Conservation (phyloP, 768 basidiomycete species). For the Cytidiella melzeri region DNA sequence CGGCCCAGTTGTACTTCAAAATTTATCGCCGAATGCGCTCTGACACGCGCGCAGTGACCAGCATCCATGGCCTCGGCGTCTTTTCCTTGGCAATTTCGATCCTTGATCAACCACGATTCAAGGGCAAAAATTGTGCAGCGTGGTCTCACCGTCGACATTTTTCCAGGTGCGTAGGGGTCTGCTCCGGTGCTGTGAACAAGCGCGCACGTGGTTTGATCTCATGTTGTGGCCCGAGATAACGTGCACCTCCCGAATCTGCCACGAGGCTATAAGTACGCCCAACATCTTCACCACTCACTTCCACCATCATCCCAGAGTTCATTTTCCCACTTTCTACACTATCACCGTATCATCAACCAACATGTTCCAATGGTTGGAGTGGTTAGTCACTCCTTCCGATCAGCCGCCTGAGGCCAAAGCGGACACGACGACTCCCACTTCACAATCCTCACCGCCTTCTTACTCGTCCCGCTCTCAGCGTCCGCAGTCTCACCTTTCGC, state of each 20-base stretch:
- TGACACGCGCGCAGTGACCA: too few relatives aligned
- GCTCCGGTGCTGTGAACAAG: neutral
- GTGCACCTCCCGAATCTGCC: neutral
- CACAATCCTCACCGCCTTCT: neutral
- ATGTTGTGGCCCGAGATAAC: neutral
- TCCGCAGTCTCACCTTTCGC: neutral
- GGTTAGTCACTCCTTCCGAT: neutral
- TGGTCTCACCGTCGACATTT: too few relatives aligned
- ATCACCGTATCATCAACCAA: neutral
- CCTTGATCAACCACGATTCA: too few relatives aligned
- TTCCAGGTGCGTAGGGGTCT: too few relatives aligned
- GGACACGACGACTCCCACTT: neutral
- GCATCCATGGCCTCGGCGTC: too few relatives aligned
- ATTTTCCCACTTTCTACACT: too few relatives aligned
- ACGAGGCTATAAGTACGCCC: neutral
- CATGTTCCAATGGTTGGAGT: neutral
- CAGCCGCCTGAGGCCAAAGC: neutral
- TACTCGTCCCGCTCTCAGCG: neutral
- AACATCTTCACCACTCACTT: neutral
- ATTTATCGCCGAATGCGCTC: too few relatives aligned
- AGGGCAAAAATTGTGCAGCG: too few relatives aligned
- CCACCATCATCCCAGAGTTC: neutral
- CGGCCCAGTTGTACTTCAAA: too few relatives aligned
- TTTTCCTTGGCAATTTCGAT: too few relatives aligned
- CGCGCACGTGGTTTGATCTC: neutral